Conservation (phyloP, 148 eudicot species). For the Euryodendron excelsum region DNA sequence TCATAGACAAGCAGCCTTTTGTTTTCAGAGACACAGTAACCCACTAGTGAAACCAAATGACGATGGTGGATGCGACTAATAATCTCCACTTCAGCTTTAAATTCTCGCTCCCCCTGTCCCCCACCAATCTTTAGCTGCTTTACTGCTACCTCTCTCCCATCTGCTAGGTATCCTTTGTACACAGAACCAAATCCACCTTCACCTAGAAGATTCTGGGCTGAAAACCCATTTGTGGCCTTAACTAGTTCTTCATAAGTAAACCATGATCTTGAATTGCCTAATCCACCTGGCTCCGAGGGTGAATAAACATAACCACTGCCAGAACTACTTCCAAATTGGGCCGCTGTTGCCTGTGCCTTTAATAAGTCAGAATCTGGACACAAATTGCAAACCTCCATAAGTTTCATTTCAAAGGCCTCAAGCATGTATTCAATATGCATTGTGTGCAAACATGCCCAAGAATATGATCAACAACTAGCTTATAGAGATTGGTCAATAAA, state of each 20-base stretch:
- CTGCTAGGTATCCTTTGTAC: conserved; percentile 39
- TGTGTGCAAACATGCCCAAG: neutral
- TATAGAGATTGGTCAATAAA: neutral
- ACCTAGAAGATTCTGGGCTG: conserved; percentile 41
- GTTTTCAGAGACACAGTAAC: conserved; percentile 41
- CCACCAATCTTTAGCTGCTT: conserved; percentile 53
- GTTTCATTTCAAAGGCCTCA: neutral
- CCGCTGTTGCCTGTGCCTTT: conserved; percentile 15
- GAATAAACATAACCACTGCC: conserved; percentile 16
- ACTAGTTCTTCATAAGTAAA: conserved; percentile 40
- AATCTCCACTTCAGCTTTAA: conserved; percentile 48
- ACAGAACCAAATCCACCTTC: conserved; percentile 58
- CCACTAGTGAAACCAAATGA: conserved; percentile 52
- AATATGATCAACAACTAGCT: neutral
- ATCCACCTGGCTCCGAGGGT: conserved; percentile 28
- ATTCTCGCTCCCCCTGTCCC: conserved; percentile 57
- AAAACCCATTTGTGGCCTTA: conserved; percentile 49
- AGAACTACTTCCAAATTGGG: conserved; percentile 15
- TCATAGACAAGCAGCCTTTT: conserved; percentile 50
- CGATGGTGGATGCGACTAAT: conserved; percentile 57
- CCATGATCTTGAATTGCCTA: conserved; percentile 38
- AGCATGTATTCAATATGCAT: neutral
- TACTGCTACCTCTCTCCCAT: conserved; percentile 51
- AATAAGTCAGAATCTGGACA: conserved; percentile 32
- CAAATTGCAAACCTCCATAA: neutral